Evolutionary conservation across 371 early-diverging fungal species (phyloP).

Genomic region (Zychaea mexicana): DNA sequence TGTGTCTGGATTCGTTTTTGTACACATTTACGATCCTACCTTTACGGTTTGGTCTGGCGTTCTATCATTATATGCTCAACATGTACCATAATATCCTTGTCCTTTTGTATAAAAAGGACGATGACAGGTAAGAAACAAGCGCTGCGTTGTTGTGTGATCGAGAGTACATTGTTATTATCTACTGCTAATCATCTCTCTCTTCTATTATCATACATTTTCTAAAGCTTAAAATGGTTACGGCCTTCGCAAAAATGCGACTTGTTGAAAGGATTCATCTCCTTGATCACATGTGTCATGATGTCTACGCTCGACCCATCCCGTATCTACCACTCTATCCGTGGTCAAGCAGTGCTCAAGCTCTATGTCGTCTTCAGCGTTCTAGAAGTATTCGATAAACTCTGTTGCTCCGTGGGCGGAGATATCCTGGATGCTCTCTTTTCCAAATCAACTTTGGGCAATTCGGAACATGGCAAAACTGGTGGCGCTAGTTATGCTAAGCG

Average conservation of each 20-base stretch:
- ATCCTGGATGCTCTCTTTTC: conserved; percentile 91
- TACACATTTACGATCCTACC: conserved; percentile 94
- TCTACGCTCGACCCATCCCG: conserved; percentile 84
- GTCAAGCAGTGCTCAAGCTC: conserved; percentile 94
- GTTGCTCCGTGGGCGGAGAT: conserved; percentile 92
- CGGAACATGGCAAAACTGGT: conserved; percentile 15
- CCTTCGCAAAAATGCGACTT: conserved; percentile 87
- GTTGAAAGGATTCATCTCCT: conserved; percentile 77
- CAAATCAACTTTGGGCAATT: conserved; percentile 57
- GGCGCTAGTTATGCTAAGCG: conserved; percentile 42
- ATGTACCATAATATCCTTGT: conserved; percentile 19
- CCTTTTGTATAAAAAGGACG: conserved; percentile 10
- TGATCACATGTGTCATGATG: conserved; percentile 73
- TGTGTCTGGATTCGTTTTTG: conserved; percentile 93
- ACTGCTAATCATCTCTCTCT: no score
- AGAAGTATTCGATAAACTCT: conserved; percentile 93
- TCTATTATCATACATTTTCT: no score
- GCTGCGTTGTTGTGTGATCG: no score
- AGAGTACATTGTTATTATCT: no score
- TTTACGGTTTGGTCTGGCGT: conserved; percentile 77
- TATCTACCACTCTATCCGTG: conserved; percentile 94
- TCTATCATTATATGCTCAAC: conserved; percentile 38
- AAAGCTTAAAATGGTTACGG: conserved; percentile 52
- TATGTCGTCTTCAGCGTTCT: conserved; percentile 96
- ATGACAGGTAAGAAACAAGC: background rate